Evolutionary conservation across 805 yeast genomes (phyloP).

Genomic region (Blastobotrys peoriensis): DNA sequence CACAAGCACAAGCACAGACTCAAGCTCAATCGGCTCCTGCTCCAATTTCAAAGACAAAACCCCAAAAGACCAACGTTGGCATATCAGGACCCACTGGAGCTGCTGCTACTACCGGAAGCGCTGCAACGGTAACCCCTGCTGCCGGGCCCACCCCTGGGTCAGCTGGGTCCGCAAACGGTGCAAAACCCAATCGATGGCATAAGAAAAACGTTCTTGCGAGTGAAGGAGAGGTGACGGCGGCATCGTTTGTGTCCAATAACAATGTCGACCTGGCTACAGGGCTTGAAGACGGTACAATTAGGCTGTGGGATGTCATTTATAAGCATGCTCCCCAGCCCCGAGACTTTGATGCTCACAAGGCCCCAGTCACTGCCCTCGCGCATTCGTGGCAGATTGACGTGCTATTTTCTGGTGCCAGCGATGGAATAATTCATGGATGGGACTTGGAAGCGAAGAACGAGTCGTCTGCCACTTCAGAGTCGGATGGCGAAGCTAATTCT

Average conservation of each 20-base stretch:
- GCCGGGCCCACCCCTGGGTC: background rate
- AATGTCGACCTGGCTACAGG: background rate
- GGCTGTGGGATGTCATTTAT: background rate
- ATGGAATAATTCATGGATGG: conserved; percentile 19
- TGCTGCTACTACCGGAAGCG: background rate
- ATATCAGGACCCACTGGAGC: background rate
- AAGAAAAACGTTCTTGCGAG: conserved; percentile 1
- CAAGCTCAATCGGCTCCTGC: background rate
- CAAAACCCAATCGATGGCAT: conserved; percentile 6
- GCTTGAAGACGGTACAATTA: background rate
- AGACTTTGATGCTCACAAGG: background rate
- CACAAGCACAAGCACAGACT: background rate
- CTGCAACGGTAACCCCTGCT: background rate
- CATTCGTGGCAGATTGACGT: background rate
- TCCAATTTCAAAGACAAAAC: background rate
- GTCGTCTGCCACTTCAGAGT: background rate
- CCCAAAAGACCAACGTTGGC: background rate
- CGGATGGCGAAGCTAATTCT: no score
- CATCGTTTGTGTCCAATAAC: background rate
- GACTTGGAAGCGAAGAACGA: conserved; percentile 3
- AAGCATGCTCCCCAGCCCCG: background rate
- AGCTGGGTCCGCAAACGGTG: background rate
- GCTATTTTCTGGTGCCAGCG: conserved; percentile 20
- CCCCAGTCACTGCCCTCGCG: background rate
- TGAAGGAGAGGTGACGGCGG: background rate